These are phyloP conservation scores for Diaporthe citri DNA, from an alignment of 2,329 filamentous ascomycete genomes.

Conservation along the genomic window DNA sequence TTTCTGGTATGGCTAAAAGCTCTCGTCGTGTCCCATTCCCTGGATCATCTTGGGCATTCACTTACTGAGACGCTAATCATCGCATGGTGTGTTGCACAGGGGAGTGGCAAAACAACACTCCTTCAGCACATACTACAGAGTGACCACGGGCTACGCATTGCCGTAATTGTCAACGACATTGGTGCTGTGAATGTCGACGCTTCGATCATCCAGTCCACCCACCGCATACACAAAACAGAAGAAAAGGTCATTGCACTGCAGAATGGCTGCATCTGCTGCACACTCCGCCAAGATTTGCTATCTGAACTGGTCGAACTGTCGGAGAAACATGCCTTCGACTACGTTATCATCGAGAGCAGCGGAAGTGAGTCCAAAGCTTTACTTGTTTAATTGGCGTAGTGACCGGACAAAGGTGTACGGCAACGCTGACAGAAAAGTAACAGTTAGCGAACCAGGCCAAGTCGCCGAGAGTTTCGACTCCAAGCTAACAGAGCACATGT, in stretches of 20 bases:
- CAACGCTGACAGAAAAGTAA: neutral
- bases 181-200: conserved; percentile 73
- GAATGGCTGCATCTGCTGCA: conserved; percentile 84
- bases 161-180: conserved; percentile 82
- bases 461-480: conserved; percentile 80
- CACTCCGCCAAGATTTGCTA: conserved; percentile 77
- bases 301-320: conserved; percentile 76
- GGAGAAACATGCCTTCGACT: conserved; percentile 74
- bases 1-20: conserved; percentile 60
- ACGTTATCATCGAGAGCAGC: conserved; percentile 77
- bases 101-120: conserved; percentile 78
- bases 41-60: no score
- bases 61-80: neutral
- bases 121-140: conserved; percentile 76
- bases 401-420: no score
- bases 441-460: conserved; percentile 78
- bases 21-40: neutral
- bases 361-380: neutral
- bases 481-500: conserved; percentile 63
- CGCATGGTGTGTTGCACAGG: conserved; percentile 54
- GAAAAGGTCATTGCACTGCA: conserved; percentile 77
- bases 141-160: conserved; percentile 76
- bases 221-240: conserved; percentile 66
- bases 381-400: neutral
- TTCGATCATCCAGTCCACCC: conserved; percentile 67